phyloP scores from a whole-genome alignment of 176 grass and related monocot species.

The Thalia dealbata region DNA sequence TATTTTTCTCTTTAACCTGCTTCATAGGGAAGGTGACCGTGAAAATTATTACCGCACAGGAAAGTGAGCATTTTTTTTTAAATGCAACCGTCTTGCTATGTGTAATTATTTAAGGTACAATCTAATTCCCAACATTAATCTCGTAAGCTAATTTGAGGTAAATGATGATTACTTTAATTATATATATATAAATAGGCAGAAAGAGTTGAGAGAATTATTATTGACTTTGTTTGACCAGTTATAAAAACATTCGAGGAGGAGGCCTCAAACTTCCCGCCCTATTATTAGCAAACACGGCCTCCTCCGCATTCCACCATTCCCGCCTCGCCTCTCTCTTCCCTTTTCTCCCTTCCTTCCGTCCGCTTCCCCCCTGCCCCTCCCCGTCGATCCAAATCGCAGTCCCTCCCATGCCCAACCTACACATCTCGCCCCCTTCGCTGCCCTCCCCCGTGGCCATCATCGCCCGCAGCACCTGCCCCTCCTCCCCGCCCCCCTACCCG shows the following conservation, averaged over 20 bases:
- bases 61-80: too few relatives aligned
- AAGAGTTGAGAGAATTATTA: too few relatives aligned
- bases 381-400: slow-evolving; percentile 36
- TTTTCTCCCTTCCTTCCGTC: background rate
- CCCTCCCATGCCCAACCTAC: background rate
- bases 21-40: background rate
- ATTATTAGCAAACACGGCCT: background rate
- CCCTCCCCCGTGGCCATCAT: background rate
- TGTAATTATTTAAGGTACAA: too few relatives aligned
- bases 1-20: background rate
- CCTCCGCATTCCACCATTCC: background rate
- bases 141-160: background rate
- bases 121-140: too few relatives aligned
- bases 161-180: too few relatives aligned
- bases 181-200: too few relatives aligned
- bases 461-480: background rate
- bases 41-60: too few relatives aligned
- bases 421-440: background rate
- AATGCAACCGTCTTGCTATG: too few relatives aligned
- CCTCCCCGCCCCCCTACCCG: too few relatives aligned
- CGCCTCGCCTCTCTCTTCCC: background rate
- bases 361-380: slow-evolving; percentile 30
- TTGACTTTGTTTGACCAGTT: too few relatives aligned
- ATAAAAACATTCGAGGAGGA: too few relatives aligned
- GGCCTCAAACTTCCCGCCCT: background rate